A percentile compares a stretch with the other conserved stretches of the same genome.
Evolutionary conservation across 2,329 filamentous ascomycete species (phyloP).

Genomic region (Xylaria sp.): DNA sequence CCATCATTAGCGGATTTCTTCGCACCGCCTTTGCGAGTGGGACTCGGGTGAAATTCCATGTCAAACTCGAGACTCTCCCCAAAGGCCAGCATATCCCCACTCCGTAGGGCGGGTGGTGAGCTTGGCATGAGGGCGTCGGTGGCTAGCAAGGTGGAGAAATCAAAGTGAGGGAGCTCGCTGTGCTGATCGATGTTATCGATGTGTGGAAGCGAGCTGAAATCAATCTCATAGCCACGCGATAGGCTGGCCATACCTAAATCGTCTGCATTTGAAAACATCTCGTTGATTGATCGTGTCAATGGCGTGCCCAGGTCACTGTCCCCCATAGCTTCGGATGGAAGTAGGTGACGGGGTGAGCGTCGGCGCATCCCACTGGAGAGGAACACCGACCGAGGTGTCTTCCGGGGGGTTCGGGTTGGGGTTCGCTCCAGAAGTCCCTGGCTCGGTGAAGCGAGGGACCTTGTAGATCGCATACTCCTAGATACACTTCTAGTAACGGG

Average conservation of each 20-base stretch:
- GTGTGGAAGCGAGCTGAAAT: slow-evolving; percentile 55
- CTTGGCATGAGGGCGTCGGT: slow-evolving; percentile 60
- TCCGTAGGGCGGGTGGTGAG: slow-evolving; percentile 56
- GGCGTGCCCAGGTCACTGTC: slow-evolving; percentile 39
- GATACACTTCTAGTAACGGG: slow-evolving; percentile 71
- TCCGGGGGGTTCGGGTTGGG: slow-evolving; percentile 55
- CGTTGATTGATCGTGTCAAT: slow-evolving; percentile 60
- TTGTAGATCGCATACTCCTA: slow-evolving; percentile 62
- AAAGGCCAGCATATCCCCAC: slow-evolving; percentile 40
- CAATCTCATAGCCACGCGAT: slow-evolving; percentile 55
- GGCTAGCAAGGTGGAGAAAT: slow-evolving; percentile 61
- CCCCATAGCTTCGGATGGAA: slow-evolving; percentile 42
- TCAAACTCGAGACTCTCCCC: slow-evolving; percentile 36
- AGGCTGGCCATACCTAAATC: slow-evolving; percentile 55
- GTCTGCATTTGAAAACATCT: slow-evolving; percentile 69
- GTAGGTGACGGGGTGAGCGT: slow-evolving; percentile 53
- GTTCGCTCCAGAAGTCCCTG: slow-evolving; percentile 59
- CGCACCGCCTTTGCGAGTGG: slow-evolving; percentile 12
- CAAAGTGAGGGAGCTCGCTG: slow-evolving; percentile 48
- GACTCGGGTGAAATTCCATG: slow-evolving; percentile 24
- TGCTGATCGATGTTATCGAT: slow-evolving; percentile 47
- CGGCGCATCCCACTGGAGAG: slow-evolving; percentile 28
- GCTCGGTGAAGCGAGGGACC: slow-evolving; percentile 57
- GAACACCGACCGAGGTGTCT: slow-evolving; percentile 52
- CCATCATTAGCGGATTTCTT: slow-evolving; percentile 9